Evolutionary conservation across 148 eudicot species (phyloP), one percentile per base, ranked within the genome.

Genomic region (Diospyros lotus): DNA sequence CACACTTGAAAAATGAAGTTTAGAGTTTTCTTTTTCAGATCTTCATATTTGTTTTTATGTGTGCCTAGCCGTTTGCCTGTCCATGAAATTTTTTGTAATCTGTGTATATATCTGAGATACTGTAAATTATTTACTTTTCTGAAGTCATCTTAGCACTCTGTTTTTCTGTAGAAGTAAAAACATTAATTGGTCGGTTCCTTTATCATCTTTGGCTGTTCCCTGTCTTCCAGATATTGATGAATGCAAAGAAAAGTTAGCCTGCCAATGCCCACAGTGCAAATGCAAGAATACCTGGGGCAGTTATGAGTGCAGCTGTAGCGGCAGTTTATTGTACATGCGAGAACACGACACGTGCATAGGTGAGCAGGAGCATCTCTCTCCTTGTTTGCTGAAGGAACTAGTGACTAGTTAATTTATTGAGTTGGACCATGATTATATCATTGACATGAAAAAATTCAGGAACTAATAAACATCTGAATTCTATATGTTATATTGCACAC

Each of bases 251-350:
- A 85, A 82, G 79, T 3, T 66, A 46, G 92, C 89, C 28, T 93
- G 98, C 77, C 94, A 93, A 74, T 93, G 98, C 79, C 85, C 89
- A 4, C 82, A 88, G 54, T 93, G 98, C 90, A 84, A 74, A 53
- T 93, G 98, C 78, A 91, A 91, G 85, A 91, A 93, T 72, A 89
- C 96, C n/a, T 93, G 93, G 96, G 98, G 98, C 9, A 86, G 91
- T 69, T 93, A 81, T 60, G 92, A 90, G 52, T 93, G 98, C 81
- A 82, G 81, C 70, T 93, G 98, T 75, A 69, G 79, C 11, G 75
- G 79, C 52, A 84, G 87, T 58, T 66, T 77, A 40, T 66, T 91
- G 44, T 93, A 93, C 84, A 89, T 93, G 85, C 84, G 84, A 51
- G 98, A 93, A 55, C 96, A 91, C 45, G 98, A 93, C 78, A 81